A percentile compares a stretch with the other conserved stretches of the same genome.
Conservation (phyloP, 1,284 basidiomycete species). For the Ustilago curta region DNA sequence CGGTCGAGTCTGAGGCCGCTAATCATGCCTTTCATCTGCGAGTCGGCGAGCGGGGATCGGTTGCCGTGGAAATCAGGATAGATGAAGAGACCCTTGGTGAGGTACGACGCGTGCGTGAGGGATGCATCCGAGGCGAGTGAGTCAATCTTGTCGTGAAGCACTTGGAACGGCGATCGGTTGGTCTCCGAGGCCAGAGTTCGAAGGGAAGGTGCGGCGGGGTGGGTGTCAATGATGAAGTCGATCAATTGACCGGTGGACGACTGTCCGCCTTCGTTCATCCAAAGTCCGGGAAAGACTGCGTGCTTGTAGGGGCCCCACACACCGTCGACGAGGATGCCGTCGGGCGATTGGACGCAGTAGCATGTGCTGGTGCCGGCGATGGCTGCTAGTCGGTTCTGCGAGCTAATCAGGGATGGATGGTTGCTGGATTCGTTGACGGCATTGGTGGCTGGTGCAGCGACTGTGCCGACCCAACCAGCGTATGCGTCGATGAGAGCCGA, state of each 20-base stretch:
- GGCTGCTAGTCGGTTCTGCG: slow-evolving; percentile 81
- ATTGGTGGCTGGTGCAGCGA: slow-evolving; percentile 80
- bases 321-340: slow-evolving; percentile 87
- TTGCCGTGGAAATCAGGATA: slow-evolving; percentile 91
- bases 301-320: slow-evolving; percentile 97
- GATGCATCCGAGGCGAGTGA: slow-evolving; percentile 73
- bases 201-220: slow-evolving; percentile 82
- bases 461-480: slow-evolving; percentile 98
- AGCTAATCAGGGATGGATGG: slow-evolving; percentile 59
- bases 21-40: slow-evolving; percentile 90
- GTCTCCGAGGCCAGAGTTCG: slow-evolving; percentile 73
- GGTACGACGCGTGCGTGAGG: slow-evolving; percentile 73
- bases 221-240: slow-evolving; percentile 93
- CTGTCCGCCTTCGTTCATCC: slow-evolving; percentile 99
- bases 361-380: slow-evolving; percentile 97
- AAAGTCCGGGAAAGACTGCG: slow-evolving; percentile 81
- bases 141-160: slow-evolving; percentile 82
- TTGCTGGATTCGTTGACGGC: slow-evolving; percentile 70
- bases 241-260: slow-evolving; percentile 98
- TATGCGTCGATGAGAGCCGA: slow-evolving; percentile 97
- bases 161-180: slow-evolving; percentile 72
- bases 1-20: slow-evolving; percentile 86
- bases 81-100: slow-evolving; percentile 89
- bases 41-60: slow-evolving; percentile 93
- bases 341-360: slow-evolving; percentile 78